phyloP scores from a whole-genome alignment of 2,329 filamentous ascomycete species.

The Colletotrichum euphorbiae region DNA sequence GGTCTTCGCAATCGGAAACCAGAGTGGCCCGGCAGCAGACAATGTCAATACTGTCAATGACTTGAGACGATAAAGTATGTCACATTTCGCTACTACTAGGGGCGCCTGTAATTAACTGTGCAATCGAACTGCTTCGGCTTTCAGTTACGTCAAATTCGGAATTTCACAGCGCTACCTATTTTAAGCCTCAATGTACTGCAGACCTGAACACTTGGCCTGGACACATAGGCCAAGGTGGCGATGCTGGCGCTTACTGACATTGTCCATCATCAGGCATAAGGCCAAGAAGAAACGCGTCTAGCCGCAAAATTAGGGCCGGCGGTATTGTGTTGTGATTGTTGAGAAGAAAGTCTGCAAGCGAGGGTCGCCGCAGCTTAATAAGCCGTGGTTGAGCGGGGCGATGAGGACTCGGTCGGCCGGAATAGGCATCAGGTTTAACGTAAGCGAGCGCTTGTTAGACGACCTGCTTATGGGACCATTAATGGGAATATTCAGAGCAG shows the following conservation, averaged over 20 bases:
- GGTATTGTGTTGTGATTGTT: background rate
- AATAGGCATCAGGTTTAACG: conserved; percentile 10
- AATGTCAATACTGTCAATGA: no score
- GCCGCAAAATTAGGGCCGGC: background rate
- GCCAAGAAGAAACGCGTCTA: background rate
- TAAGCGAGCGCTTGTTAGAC: conserved; percentile 25
- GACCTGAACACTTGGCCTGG: background rate
- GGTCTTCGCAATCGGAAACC: no score
- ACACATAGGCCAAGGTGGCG: conserved; percentile 4
- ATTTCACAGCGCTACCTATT: background rate
- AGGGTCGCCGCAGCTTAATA: background rate
- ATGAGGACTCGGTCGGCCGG: background rate
- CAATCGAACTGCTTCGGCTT: background rate
- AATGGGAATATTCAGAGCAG: conserved; percentile 14
- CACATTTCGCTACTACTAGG: no score
- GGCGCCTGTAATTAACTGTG: no score
- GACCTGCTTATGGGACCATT: background rate
- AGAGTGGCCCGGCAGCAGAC: no score
- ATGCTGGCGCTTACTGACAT: conserved; percentile 23
- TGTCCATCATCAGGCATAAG: background rate
- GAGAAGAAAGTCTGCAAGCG: background rate
- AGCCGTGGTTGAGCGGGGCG: background rate
- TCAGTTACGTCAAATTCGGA: background rate
- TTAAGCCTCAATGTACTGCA: background rate
- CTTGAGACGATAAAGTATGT: no score